phyloP scores from a whole-genome alignment of 2,329 filamentous ascomycete genomes.

The Cryphonectria nitschkei region DNA sequence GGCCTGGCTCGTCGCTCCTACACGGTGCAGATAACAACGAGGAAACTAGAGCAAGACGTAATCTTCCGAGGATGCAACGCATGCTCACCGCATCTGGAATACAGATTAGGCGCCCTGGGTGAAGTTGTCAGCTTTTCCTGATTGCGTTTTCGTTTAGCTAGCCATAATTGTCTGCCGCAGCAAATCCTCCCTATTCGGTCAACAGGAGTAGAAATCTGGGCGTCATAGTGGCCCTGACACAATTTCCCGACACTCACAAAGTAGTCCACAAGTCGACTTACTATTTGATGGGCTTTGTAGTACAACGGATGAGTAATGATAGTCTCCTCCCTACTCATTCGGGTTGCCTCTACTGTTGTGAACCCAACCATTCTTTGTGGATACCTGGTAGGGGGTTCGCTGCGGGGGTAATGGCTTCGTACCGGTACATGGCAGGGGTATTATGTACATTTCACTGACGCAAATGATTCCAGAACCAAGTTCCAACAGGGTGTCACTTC shows the following conservation, averaged over 20 bases:
- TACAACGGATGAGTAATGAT: neutral
- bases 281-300: neutral
- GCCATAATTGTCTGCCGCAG: neutral
- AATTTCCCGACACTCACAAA: neutral
- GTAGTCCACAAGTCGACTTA: too few relatives aligned
- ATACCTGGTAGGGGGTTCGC: neutral
- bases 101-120: neutral
- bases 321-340: neutral
- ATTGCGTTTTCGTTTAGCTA: neutral
- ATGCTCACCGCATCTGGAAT: constrained; percentile 3
- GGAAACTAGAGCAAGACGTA: neutral
- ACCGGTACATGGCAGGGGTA: constrained; percentile 7
- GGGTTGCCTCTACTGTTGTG: neutral
- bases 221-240: neutral
- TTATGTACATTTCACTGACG: too few relatives aligned
- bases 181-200: neutral
- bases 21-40: neutral
- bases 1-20: constrained; percentile 2
- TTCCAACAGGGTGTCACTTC: neutral
- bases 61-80: constrained; percentile 3
- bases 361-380: neutral
- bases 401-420: neutral
- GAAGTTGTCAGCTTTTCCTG: neutral
- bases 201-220: neutral
- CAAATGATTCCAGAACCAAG: neutral